These are phyloP conservation scores for Amniculicola lignicola DNA, from an alignment of 495 filamentous ascomycete genomes.

Conservation along the genomic window DNA sequence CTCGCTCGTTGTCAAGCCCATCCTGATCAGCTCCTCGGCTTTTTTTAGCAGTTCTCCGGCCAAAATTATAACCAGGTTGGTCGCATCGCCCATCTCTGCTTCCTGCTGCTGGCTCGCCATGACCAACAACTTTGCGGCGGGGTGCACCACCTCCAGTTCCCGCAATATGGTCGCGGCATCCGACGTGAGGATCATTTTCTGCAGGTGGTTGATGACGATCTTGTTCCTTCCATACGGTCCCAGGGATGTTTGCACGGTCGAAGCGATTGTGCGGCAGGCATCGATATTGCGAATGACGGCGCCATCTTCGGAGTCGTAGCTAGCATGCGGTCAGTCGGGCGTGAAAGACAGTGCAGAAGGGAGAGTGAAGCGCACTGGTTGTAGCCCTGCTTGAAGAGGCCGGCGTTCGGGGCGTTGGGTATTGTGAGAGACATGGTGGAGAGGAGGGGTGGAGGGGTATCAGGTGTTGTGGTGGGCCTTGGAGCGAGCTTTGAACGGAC, in stretches of 20 bases:
- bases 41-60: slow-evolving; percentile 96
- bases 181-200: slow-evolving; percentile 99
- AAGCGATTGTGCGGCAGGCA: slow-evolving; percentile 91
- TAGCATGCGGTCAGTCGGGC: slow-evolving; percentile 43
- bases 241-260: slow-evolving; percentile 93
- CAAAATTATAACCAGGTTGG: slow-evolving; percentile 93
- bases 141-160: slow-evolving; percentile 97
- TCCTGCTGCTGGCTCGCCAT: slow-evolving; percentile 99
- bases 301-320: slow-evolving; percentile 98
- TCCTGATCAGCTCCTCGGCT: slow-evolving; percentile 89
- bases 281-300: slow-evolving; percentile 98
- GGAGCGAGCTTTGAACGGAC: slow-evolving; percentile 7
- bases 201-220: slow-evolving; percentile 99
- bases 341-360: slow-evolving; percentile 23
- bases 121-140: slow-evolving; percentile 95
- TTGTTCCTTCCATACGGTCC: slow-evolving; percentile 99
- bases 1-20: slow-evolving; percentile 96
- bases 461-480: slow-evolving; percentile 15
- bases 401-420: slow-evolving; percentile 84
- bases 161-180: slow-evolving; percentile 96
- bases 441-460: slow-evolving; percentile 15
- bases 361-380: slow-evolving; percentile 65
- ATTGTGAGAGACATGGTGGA: slow-evolving; percentile 88
- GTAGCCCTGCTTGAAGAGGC: slow-evolving; percentile 95
- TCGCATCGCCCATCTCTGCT: slow-evolving; percentile 97